These are phyloP conservation scores for Artomyces pyxidatus DNA, from an alignment of 768 basidiomycete genomes.

Conservation along the genomic window DNA sequence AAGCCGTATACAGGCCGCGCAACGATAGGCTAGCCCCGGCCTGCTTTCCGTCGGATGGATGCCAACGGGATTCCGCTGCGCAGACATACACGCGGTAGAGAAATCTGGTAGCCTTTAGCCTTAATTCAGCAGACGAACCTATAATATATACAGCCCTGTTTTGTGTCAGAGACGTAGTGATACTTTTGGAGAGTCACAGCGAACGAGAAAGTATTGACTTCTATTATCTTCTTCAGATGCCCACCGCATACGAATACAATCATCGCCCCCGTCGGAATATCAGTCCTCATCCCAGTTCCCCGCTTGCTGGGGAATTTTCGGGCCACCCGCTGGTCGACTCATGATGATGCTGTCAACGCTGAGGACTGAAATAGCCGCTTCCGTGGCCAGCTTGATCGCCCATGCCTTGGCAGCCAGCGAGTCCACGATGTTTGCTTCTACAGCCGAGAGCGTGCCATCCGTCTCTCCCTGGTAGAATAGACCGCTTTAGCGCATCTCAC, in stretches of 20 bases:
- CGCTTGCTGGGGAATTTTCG: constrained; percentile 80
- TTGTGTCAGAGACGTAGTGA: too few relatives aligned
- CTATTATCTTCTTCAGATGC: neutral
- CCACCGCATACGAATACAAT: neutral
- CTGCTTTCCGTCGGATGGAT: too few relatives aligned
- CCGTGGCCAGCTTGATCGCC: constrained; percentile 86
- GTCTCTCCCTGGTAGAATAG: constrained; percentile 49
- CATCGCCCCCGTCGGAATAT: neutral
- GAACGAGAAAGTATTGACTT: too few relatives aligned
- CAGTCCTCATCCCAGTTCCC: constrained; percentile 82
- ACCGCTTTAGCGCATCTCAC: neutral
- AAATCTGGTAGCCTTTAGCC: too few relatives aligned
- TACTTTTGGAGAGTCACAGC: too few relatives aligned
- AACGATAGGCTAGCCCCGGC: too few relatives aligned
- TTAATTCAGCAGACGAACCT: too few relatives aligned
- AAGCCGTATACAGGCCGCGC: too few relatives aligned
- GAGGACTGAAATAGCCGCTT: constrained; percentile 84
- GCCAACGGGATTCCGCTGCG: too few relatives aligned
- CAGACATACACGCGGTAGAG: too few relatives aligned
- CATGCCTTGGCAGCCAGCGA: constrained; percentile 86
- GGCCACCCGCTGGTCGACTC: constrained; percentile 88
- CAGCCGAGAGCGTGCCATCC: constrained; percentile 65
- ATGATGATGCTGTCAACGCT: constrained; percentile 98
- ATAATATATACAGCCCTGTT: too few relatives aligned
- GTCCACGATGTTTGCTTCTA: constrained; percentile 67